Evolutionary conservation across 306 rosid genomes (phyloP).

Genomic region (Rosa rugosa): DNA sequence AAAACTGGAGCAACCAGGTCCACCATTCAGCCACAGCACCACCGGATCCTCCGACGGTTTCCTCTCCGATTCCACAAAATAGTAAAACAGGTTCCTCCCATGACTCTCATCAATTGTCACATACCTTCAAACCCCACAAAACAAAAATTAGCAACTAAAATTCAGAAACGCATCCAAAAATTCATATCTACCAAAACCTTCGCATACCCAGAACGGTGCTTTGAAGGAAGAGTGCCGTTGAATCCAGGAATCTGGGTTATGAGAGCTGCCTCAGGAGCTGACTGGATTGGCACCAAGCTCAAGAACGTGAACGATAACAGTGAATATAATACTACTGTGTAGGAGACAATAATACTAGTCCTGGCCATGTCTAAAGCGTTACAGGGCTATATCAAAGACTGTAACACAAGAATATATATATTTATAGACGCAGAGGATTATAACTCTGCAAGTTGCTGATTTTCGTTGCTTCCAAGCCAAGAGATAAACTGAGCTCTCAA

Average conservation of each 20-base stretch:
- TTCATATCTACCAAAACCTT: neutral
- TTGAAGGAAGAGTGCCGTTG: constrained; percentile 42
- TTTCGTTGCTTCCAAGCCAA: constrained; percentile 25
- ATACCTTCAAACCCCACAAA: constrained; percentile 38
- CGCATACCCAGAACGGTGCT: constrained; percentile 50
- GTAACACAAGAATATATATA: neutral
- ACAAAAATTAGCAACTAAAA: neutral
- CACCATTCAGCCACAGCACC: constrained; percentile 98
- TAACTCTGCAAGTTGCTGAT: constrained; percentile 4
- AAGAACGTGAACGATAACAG: neutral
- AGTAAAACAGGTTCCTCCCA: constrained; percentile 76
- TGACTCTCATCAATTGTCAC: constrained; percentile 41
- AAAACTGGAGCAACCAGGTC: constrained; percentile 96
- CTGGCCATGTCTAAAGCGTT: constrained; percentile 24
- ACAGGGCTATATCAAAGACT: neutral
- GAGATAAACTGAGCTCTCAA: constrained; percentile 5
- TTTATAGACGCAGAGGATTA: neutral
- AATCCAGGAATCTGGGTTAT: constrained; percentile 48
- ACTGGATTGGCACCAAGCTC: constrained; percentile 23
- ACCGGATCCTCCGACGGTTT: constrained; percentile 81
- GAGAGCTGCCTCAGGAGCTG: constrained; percentile 42
- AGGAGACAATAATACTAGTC: neutral
- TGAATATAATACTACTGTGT: neutral
- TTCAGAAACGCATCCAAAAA: neutral
- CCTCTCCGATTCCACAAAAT: constrained; percentile 72